Evolutionary conservation across 441 rosid species (phyloP), one percentile per base, ranked within the genome.

Genomic region (Adansonia grandidieri): DNA sequence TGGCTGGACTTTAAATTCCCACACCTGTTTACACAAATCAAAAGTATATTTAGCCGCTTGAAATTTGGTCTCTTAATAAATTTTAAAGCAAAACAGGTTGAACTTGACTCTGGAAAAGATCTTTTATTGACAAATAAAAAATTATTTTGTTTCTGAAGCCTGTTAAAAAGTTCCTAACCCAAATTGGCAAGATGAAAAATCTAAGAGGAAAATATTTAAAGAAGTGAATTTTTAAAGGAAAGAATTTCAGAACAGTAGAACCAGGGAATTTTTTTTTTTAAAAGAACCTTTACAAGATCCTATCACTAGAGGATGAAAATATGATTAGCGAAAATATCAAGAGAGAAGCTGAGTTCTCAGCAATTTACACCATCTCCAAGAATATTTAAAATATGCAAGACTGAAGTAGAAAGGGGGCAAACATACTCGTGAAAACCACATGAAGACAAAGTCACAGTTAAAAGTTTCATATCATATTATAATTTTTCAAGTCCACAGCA

Each of bases 1-100:
- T 22, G 82, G 84, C 83, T 87, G 87, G 64, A 96, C 89, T 56
- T 89, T 88, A 73, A 86, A 85, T 80, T 80, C 86, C 98, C 97
- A 92, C 80, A 88, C 82, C 98, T 96, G 95, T 75, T 71, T 71
- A 80, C 63, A 73, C 48, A 73, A 20, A 56, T 57, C 58, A 40
- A 19, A 73, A 42, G 11, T 3, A 19, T 32, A 42, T 17, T 58
- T 42, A 72, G 51, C 45, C 7, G 0, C 47, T 64, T 4, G n/a
- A 28, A n/a, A 42, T 9, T 42, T n/a, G 24, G 44, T 17, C 24
- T 66, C 11, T n/a, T 9, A 24, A 7, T 40, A n/a, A 28, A 28
- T 20, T 10, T 9, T 45, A 17, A 42, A 45, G 3, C 7, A 42
- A 68, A 19, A 45, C 32, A 68, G 24, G 56, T 1, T 7, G 54